These are phyloP conservation scores for Nannochloris sp. DNA, from an alignment of 139 green algal species.

Conservation along the genomic window DNA sequence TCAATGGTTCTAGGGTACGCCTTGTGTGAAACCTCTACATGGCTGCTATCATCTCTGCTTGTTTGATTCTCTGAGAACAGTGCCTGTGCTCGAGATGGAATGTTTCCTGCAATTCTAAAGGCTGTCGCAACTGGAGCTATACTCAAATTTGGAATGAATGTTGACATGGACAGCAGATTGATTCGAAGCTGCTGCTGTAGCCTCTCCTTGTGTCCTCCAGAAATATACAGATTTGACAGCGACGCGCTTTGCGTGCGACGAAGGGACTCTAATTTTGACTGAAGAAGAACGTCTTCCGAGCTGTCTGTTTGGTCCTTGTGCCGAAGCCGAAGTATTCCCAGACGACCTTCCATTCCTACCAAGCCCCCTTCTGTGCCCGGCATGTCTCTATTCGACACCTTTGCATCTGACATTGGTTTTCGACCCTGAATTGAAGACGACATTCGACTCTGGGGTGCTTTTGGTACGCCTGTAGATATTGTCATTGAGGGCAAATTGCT, in stretches of 20 bases:
- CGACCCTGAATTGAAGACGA: not conserved
- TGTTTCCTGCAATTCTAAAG: constrained; percentile 14
- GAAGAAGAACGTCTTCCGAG: not conserved
- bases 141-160: constrained; percentile 11
- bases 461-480: not conserved
- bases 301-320: not conserved
- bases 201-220: not conserved
- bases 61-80: too few relatives aligned
- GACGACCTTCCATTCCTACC: not conserved
- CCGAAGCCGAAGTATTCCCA: not conserved
- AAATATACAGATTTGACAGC: not conserved
- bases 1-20: not conserved
- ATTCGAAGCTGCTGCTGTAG: constrained; percentile 12
- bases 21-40: not conserved
- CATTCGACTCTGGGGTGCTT: not conserved
- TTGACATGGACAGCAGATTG: constrained; percentile 15
- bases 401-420: not conserved
- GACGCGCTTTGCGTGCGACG: not conserved
- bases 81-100: not conserved
- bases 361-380: not conserved
- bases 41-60: too few relatives aligned
- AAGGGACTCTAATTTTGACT: not conserved
- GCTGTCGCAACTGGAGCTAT: constrained; percentile 14
- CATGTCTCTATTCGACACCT: not conserved
- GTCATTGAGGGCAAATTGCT: not conserved